These are phyloP conservation scores for Parathielavia hyrcaniae DNA, from an alignment of 495 filamentous ascomycete genomes.

Conservation along the genomic window DNA sequence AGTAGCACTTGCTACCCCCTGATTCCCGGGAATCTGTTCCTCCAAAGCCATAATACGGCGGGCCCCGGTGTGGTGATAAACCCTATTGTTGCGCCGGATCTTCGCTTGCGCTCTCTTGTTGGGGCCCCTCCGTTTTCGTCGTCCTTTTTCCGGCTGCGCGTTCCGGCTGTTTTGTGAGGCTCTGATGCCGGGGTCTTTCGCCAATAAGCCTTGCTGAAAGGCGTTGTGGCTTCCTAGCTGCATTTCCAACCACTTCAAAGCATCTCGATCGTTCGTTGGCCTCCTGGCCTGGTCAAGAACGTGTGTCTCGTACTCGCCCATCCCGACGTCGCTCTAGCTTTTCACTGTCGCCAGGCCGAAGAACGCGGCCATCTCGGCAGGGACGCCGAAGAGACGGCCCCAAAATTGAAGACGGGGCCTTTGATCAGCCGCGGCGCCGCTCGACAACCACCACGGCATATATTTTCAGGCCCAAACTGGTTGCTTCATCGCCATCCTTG, in stretches of 20 bases:
- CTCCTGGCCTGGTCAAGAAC: not conserved
- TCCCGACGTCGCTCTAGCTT: not conserved
- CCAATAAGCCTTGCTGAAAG: slow-evolving; percentile 10
- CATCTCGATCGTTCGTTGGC: not conserved
- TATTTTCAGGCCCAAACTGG: not conserved
- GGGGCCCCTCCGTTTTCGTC: slow-evolving; percentile 20
- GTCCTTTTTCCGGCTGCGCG: slow-evolving; percentile 18
- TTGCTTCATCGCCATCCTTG: not conserved
- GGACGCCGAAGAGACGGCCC: not conserved
- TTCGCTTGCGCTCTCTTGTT: slow-evolving; percentile 5
- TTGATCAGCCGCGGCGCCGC: not conserved
- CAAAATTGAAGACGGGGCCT: not conserved
- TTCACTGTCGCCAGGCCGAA: not conserved
- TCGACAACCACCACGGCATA: not conserved
- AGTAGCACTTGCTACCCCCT: slow-evolving; percentile 6
- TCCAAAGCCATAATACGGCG: slow-evolving; percentile 18
- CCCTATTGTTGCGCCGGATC: slow-evolving; percentile 19
- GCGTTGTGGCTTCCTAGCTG: slow-evolving; percentile 2
- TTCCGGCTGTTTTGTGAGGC: slow-evolving; percentile 25
- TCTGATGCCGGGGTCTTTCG: slow-evolving; percentile 15
- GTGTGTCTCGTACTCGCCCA: not conserved
- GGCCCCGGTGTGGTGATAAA: slow-evolving; percentile 19
- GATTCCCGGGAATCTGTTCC: slow-evolving; percentile 15
- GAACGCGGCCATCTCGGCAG: not conserved
- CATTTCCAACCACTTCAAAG: not conserved